These are phyloP conservation scores for Ogataea pilisensis DNA, from an alignment of 805 yeast genomes.

Conservation along the genomic window DNA sequence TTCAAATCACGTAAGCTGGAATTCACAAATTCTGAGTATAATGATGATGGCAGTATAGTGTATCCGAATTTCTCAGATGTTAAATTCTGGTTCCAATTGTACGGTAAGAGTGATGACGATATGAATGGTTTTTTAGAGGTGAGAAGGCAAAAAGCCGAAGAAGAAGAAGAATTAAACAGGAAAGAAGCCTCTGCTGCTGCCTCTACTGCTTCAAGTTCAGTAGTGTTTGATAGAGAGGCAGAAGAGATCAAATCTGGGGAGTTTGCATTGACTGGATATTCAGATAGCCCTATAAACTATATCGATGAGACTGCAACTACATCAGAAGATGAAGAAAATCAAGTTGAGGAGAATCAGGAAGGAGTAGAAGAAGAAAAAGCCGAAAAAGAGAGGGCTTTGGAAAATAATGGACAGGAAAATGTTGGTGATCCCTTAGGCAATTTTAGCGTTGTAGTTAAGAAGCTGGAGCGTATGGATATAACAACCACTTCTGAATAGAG, in stretches of 20 bases:
- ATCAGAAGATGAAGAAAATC: background rate
- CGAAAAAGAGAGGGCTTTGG: background rate
- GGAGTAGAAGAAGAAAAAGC: slow-evolving; percentile 3
- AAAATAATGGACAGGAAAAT: background rate
- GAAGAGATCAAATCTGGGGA: background rate
- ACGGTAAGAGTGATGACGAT: slow-evolving; percentile 70
- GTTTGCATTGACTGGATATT: background rate
- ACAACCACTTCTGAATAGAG: background rate
- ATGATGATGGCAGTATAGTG: slow-evolving; percentile 40
- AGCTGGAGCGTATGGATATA: slow-evolving; percentile 6
- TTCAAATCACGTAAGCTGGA: slow-evolving; percentile 72
- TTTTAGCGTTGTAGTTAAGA: slow-evolving; percentile 1
- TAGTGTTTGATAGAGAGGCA: background rate
- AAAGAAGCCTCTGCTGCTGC: slow-evolving; percentile 2
- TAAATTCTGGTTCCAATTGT: slow-evolving; percentile 88
- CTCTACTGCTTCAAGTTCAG: slow-evolving; percentile 2
- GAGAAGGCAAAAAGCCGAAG: slow-evolving; percentile 1
- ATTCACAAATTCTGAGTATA: slow-evolving; percentile 54
- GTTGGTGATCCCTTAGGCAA: slow-evolving; percentile 3
- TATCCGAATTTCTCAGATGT: slow-evolving; percentile 59
- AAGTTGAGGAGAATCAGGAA: slow-evolving; percentile 1
- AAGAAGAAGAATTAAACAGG: background rate
- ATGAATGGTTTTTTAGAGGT: slow-evolving; percentile 38
- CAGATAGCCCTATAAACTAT: background rate
- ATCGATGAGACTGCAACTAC: slow-evolving; percentile 1